phyloP scores from a whole-genome alignment of 2,329 filamentous ascomycete species.

The Pseudogymnoascus sp. region DNA sequence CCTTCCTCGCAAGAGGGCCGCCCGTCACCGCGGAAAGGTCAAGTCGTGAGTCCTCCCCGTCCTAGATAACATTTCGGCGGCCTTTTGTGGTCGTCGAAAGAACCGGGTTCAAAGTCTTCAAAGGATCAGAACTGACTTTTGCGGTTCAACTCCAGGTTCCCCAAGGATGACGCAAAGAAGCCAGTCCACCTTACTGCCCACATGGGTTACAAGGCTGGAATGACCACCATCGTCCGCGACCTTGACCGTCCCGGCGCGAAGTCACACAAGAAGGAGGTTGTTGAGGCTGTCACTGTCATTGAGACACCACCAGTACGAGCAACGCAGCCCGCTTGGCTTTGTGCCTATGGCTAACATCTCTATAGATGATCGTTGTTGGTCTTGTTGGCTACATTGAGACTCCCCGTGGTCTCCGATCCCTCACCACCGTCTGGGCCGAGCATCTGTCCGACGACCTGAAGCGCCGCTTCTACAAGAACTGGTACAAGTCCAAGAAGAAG shows the following conservation, averaged over 20 bases:
- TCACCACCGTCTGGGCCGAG: constrained; percentile 99
- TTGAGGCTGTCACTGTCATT: constrained; percentile 81
- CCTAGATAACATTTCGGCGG: constrained; percentile 18
- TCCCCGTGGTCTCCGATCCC: constrained; percentile 95
- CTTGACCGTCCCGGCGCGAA: constrained; percentile 98
- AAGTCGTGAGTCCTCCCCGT: constrained; percentile 68
- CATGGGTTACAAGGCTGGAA: constrained; percentile 99
- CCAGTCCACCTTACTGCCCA: constrained; percentile 95
- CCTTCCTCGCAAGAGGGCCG: constrained; percentile 83
- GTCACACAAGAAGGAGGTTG: constrained; percentile 98
- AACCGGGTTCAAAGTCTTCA: constrained; percentile 23
- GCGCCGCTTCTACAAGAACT: constrained; percentile 99
- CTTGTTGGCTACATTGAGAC: constrained; percentile 99
- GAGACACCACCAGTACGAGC: constrained; percentile 91
- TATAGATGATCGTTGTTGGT: constrained; percentile 98
- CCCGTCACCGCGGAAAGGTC: constrained; percentile 93
- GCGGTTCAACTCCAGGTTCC: constrained; percentile 60
- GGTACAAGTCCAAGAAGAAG: constrained; percentile 99
- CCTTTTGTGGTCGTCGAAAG: constrained; percentile 19
- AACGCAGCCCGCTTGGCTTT: constrained; percentile 74
- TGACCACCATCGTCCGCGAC: constrained; percentile 99
- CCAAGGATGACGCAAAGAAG: constrained; percentile 99
- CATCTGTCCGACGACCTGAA: constrained; percentile 98
- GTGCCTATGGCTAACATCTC: constrained; percentile 64
- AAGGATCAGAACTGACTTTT: constrained; percentile 15